Percentiles rank a stretch among this genome's conserved stretches.
phyloP scores from a whole-genome alignment of 1,284 basidiomycete genomes.

The Melampsora americana region DNA sequence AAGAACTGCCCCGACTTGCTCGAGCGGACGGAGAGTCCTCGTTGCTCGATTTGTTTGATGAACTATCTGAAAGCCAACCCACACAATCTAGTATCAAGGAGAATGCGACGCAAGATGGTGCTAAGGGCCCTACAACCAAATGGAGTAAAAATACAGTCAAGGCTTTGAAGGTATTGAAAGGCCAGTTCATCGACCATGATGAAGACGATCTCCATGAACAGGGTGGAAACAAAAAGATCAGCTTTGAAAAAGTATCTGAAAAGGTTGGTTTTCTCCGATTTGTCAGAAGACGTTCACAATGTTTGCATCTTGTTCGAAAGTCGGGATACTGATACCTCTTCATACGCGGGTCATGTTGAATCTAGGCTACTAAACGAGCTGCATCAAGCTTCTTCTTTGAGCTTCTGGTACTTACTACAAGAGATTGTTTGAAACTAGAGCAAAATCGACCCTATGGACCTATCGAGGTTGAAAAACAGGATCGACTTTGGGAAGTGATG shows the following conservation, averaged over 20 bases:
- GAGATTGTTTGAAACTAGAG: slow-evolving; percentile 26
- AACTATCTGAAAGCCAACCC: slow-evolving; percentile 21
- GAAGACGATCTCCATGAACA: neutral
- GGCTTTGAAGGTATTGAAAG: slow-evolving; percentile 31
- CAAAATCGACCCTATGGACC: slow-evolving; percentile 21
- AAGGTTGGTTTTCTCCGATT: slow-evolving; percentile 10
- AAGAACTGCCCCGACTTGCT: neutral
- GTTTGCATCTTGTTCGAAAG: neutral
- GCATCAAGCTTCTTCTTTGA: slow-evolving; percentile 33
- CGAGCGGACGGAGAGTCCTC: slow-evolving; percentile 16
- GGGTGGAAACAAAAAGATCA: slow-evolving; percentile 7
- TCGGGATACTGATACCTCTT: too few relatives aligned
- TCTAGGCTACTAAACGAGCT: slow-evolving; percentile 13
- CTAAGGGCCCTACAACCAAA: slow-evolving; percentile 15
- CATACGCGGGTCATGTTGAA: neutral
- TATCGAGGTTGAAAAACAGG: slow-evolving; percentile 62
- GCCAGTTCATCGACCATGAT: neutral
- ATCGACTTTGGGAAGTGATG: slow-evolving; percentile 62
- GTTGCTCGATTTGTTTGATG: slow-evolving; percentile 31
- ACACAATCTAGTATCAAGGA: slow-evolving; percentile 4
- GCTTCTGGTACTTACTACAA: slow-evolving; percentile 21
- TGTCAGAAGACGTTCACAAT: neutral
- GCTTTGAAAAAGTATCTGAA: slow-evolving; percentile 31
- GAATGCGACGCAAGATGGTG: neutral
- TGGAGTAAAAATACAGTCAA: slow-evolving; percentile 35